Evolutionary conservation across 106 monocot species (phyloP), one percentile per base, ranked within the genome.

Genomic region (Platanthera zijinensis): DNA sequence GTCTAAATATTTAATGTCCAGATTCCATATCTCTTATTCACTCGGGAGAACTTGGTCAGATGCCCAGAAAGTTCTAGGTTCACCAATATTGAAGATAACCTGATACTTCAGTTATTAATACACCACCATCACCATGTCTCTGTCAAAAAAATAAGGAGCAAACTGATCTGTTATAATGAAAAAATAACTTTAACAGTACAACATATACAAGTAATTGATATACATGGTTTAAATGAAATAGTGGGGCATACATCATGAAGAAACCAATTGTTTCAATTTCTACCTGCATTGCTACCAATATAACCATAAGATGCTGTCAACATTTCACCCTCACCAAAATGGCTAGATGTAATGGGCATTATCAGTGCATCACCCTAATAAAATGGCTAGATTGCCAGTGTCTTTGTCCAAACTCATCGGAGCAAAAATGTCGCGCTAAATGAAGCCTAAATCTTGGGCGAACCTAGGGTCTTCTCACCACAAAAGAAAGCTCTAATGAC

Each of bases 241-340:
- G 50, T 17, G 68, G n/a, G 45, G 83, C 77, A 67, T 92, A 99
- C 97, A 54, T 99, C 90, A 80, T 92, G 92, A 82, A 99, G 89
- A 83, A 86, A 92, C 97, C 97, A 99, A 86, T 75, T 75, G 69
- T 88, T 92, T 69, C 84, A 69, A 75, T 94, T 94, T 83, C 79
- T 85, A 51, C 97, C 97, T 80, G 94, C 97, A 70, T 99, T 86
- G 21, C 97, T 94, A 13, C 97, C 97, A 52, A 94, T 88, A 82
- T 99, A 99, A 50, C 91, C 97, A 84, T 94, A 99, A 79, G 94
- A 94, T 74, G 97, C 94, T 56, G 90, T 94, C 77, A 94, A 84
- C 76, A 88, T 76, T 82, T 94, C 89, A 51, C 91, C 94, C 84
- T 99, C 97, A 73, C 50, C 84, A 78, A 84, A 90, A 54, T 94